phyloP scores from a whole-genome alignment of 495 filamentous ascomycete genomes.

The Cercophora samala region DNA sequence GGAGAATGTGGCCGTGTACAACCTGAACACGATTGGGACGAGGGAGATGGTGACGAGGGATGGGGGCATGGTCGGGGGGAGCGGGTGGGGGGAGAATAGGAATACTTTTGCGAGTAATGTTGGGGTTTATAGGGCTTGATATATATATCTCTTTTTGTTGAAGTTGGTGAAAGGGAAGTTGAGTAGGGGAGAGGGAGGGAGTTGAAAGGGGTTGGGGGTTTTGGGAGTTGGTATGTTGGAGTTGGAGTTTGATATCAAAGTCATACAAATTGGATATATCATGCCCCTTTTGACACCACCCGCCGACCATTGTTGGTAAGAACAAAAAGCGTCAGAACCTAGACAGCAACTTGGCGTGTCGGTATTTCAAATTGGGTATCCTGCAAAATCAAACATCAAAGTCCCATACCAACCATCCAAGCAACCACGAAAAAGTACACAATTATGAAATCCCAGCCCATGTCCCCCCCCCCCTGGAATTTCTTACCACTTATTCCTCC shows the following conservation, averaged over 20 bases:
- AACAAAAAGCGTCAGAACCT: no score
- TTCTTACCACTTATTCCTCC: no score
- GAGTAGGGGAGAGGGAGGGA: no score
- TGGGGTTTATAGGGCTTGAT: slow-evolving; percentile 39
- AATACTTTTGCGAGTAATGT: slow-evolving; percentile 46
- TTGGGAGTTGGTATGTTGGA: background rate
- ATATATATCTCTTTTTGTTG: no score
- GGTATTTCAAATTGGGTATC: background rate
- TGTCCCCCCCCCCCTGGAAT: no score
- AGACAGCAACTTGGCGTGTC: no score
- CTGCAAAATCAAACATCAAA: background rate
- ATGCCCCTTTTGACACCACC: no score
- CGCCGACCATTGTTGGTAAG: no score
- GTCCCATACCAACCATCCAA: background rate
- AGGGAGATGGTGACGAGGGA: slow-evolving; percentile 46
- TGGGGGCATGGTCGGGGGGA: slow-evolving; percentile 40
- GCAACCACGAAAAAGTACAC: background rate
- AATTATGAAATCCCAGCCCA: no score
- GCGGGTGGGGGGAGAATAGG: slow-evolving; percentile 38
- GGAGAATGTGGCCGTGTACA: slow-evolving; percentile 50
- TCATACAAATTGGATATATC: no score
- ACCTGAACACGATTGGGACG: slow-evolving; percentile 54
- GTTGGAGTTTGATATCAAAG: no score
- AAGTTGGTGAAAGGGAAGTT: no score
- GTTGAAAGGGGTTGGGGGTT: background rate